phyloP scores from a whole-genome alignment of 768 basidiomycete genomes.

The Calvatia gigantea region DNA sequence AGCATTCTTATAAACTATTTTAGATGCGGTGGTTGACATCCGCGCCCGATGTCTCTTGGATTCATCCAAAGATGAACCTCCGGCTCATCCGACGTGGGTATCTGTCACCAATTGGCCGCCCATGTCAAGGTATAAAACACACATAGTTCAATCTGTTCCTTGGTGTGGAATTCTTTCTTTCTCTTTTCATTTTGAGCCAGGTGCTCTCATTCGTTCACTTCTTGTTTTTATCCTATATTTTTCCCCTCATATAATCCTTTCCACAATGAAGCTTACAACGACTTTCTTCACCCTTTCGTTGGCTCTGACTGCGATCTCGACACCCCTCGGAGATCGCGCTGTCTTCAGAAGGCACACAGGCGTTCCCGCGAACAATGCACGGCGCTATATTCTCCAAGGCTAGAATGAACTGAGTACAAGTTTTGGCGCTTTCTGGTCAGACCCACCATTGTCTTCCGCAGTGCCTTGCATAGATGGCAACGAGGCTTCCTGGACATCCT shows the following conservation, averaged over 20 bases:
- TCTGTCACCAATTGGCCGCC: constrained; percentile 1
- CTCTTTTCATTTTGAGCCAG: constrained; percentile 28
- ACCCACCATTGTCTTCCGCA: constrained; percentile 74
- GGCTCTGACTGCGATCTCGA: constrained; percentile 24
- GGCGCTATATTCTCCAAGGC: constrained; percentile 32
- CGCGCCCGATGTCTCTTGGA: constrained; percentile 7
- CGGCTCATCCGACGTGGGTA: neutral
- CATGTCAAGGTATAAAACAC: constrained; percentile 17
- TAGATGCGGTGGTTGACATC: no score
- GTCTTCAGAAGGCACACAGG: constrained; percentile 29
- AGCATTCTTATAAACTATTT: no score
- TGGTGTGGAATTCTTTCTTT: constrained; percentile 21
- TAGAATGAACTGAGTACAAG: no score
- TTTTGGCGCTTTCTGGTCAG: no score
- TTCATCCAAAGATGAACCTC: neutral
- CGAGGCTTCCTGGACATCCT: constrained; percentile 62
- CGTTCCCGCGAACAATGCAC: constrained; percentile 20
- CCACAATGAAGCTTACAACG: constrained; percentile 26
- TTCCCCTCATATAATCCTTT: constrained; percentile 16
- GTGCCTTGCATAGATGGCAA: constrained; percentile 85
- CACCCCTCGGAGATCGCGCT: constrained; percentile 32
- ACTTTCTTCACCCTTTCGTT: constrained; percentile 26
- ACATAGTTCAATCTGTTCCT: constrained; percentile 5
- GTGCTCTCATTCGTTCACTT: constrained; percentile 29
- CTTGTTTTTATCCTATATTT: constrained; percentile 13